Evolutionary conservation across 257 asterid species (phyloP), one percentile per base, ranked within the genome.

Genomic region (Nicotiana sylvestris): DNA sequence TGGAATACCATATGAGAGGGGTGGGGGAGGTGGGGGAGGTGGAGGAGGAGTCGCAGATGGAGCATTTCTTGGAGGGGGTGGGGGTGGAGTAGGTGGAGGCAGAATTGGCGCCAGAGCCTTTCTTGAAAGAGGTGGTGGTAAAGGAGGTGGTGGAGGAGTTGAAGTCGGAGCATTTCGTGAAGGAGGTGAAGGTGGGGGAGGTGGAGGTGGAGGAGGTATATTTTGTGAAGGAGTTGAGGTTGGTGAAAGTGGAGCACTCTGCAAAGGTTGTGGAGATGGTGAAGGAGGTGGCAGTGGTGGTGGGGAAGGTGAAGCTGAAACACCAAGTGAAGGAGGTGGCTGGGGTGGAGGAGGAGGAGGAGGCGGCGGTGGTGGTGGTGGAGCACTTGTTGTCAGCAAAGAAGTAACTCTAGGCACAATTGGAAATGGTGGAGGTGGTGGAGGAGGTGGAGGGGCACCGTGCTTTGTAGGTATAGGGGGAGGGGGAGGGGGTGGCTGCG

Each of bases 181-280:
- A 37, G 84, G 82, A 2, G 83, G 81, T 27, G 83, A 56, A 3
- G 84, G 85, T 3, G 70, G 81, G 1, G 86, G 78, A 8, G 90
- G 90, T 7, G 85, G 92, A 51, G 94, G 86, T 33, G 57, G 84
- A 10, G 85, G 90, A 33, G 90, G 90, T 8, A 85, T 55, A 46
- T 16, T 33, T n/a, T 79, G 89, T 55, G 91, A 90, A 2, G 89
- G 90, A 6, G 88, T 89, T 17, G 92, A 92, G 6, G 90, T 76
- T 2, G 89, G 83, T 27, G 30, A 30, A 80, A 30, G 17, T 25
- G 55, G 29, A 61, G 70, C 61, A 43, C 46, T 65, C 17, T 66
- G 77, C 5, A 32, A 78, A 16, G 69, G 30, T 78, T 55, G 67
- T 37, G 60, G 68, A 37, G 58, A 89, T 3, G 89, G 86, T 27